Evolutionary conservation across 2,329 filamentous ascomycete species (phyloP), one percentile per base, ranked within the genome.

Genomic region (Pseudogymnoascus sp.): DNA sequence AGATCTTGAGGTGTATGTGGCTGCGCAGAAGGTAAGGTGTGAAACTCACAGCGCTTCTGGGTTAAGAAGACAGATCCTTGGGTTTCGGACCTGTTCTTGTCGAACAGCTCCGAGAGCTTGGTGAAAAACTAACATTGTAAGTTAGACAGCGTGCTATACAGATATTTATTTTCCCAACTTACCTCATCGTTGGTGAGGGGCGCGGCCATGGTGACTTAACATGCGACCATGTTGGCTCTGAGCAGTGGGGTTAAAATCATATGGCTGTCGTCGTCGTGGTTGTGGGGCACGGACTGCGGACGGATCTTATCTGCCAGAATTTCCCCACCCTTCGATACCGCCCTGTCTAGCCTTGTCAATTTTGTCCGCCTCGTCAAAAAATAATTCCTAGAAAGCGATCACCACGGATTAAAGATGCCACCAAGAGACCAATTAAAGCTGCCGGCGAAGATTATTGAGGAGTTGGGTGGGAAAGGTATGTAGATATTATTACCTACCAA

Each of bases 51-150:
- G 77, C 89, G 83, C 74, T 93, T 93, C 73, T 96, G 90, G 61
- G 84, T 88, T 64, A 96, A 79, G 75, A 84, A 88, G 68, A 96
- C 80, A 60, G 86, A 85, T 70, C 89, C 89, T 75, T 91, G 88
- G 70, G 88, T 84, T 73, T 87, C 87, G 71, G 83, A 80, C 72
- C 88, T 88, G 66, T 83, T 83, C 67, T 81, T 75, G 66, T 84
- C 80, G 76, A 95, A 89, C 67, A 93, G 85, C 70, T 86, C 80
- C 61, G 79, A 78, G 67, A 93, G 82, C 72, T 82, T 82, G 66
- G 79, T 77, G 77, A 93, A 92, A 82, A 93, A 93, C 89, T 93
- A 37, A 12, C 5, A 3, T 1, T 8, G 2, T 1, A 7, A 18
- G 59, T 60, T 40, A 60, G 34, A 37, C 37, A 5, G 59, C 1